A percentile compares a stretch with the other conserved stretches of the same genome.
Conservation (phyloP, 73 alveolate species). For the Symbiodinium natans region DNA sequence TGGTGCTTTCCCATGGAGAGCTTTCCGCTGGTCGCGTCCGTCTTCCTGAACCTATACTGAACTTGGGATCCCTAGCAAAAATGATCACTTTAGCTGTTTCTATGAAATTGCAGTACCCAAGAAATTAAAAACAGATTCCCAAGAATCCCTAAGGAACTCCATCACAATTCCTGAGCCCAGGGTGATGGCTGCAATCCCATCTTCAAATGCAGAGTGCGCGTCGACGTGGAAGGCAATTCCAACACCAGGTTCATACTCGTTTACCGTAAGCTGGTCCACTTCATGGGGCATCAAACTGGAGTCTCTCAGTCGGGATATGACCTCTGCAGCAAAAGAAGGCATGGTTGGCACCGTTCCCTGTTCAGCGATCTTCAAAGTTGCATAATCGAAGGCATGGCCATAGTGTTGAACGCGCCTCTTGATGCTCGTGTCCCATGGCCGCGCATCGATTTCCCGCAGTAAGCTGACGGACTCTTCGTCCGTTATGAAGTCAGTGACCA, state of each 20-base stretch:
- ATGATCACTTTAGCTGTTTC: no score
- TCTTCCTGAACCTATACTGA: no score
- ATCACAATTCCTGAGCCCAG: constrained; percentile 84
- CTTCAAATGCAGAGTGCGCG: constrained; percentile 86
- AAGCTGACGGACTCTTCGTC: not conserved
- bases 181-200: constrained; percentile 57
- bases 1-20: constrained; percentile 92
- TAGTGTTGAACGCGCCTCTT: constrained; percentile 42
- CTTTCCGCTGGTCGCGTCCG: constrained; percentile 51
- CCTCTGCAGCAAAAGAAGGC: not conserved
- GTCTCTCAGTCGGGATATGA: not conserved
- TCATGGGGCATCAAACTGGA: constrained; percentile 33
- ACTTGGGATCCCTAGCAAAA: not conserved
- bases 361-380: constrained; percentile 57
- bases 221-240: constrained; percentile 91
- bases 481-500: constrained; percentile 38
- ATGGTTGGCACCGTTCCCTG: constrained; percentile 25
- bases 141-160: no score
- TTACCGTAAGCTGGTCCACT: constrained; percentile 60
- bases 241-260: constrained; percentile 29
- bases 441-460: constrained; percentile 15
- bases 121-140: no score
- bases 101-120: no score
- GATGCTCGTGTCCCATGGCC: constrained; percentile 60
- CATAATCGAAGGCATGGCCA: constrained; percentile 89